Evolutionary conservation across 2,329 filamentous ascomycete species (phyloP).

Genomic region (Teratosphaeria nubilosa): DNA sequence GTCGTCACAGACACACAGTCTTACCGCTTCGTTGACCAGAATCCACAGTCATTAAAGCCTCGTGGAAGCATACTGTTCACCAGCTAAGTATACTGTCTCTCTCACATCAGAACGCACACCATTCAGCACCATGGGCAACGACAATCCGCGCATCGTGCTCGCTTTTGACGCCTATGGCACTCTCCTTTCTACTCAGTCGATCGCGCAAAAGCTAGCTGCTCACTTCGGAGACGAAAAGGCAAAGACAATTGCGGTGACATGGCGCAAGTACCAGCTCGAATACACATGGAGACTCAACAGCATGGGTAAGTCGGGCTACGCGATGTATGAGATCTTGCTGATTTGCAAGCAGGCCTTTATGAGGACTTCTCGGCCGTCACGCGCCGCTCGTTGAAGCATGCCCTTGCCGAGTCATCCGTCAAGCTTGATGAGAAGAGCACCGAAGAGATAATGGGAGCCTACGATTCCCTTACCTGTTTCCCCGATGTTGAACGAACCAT

Average conservation of each 20-base stretch:
- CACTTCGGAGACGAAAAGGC: slow-evolving; percentile 51
- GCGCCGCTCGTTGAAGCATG: slow-evolving; percentile 50
- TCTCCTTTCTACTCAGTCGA: slow-evolving; percentile 60
- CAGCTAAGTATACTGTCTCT: neutral
- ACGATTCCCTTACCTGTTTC: slow-evolving; percentile 55
- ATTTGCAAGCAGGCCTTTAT: slow-evolving; percentile 46
- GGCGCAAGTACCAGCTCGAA: slow-evolving; percentile 62
- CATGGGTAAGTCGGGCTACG: slow-evolving; percentile 53
- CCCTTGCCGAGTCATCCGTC: slow-evolving; percentile 48
- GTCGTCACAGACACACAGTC: neutral
- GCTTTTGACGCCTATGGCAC: slow-evolving; percentile 72
- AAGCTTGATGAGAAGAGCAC: slow-evolving; percentile 36
- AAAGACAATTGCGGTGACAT: slow-evolving; percentile 47
- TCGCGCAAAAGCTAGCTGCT: slow-evolving; percentile 47
- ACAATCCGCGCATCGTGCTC: slow-evolving; percentile 37
- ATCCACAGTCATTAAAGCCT: neutral
- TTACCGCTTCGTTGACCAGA: neutral
- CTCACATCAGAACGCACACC: neutral
- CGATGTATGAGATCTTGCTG: neutral
- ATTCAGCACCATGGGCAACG: neutral
- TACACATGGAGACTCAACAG: slow-evolving; percentile 68
- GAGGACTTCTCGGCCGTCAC: slow-evolving; percentile 56
- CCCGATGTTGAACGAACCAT: slow-evolving; percentile 52
- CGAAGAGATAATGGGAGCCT: slow-evolving; percentile 49
- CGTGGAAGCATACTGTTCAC: neutral